A percentile compares a stretch with the other conserved stretches of the same genome.
These are phyloP conservation scores for Chaetothyriales sp. DNA, from an alignment of 2,329 filamentous ascomycete genomes.

Conservation along the genomic window DNA sequence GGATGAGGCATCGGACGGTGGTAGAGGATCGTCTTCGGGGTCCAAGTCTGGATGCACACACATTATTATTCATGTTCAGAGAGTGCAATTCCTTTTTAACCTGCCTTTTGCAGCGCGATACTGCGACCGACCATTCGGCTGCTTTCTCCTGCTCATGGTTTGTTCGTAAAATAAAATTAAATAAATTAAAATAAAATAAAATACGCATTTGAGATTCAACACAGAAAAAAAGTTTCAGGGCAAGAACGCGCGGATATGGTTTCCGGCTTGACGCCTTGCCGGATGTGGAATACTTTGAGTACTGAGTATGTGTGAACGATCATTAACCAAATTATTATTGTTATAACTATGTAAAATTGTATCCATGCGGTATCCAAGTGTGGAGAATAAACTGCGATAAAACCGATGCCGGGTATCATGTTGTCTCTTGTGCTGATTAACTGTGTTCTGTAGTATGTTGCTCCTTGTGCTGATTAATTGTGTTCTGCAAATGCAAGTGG, in stretches of 20 bases:
- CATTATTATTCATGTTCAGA: background rate
- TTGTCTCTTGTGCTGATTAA: background rate
- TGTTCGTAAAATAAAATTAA: background rate
- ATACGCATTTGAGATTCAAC: background rate
- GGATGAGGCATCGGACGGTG: slow-evolving; percentile 31
- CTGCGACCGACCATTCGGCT: background rate
- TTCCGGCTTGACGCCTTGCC: background rate
- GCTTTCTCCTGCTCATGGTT: background rate
- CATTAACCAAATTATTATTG: background rate
- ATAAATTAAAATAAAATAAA: too few relatives aligned
- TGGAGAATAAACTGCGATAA: background rate
- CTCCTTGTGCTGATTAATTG: background rate
- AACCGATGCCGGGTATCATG: background rate
- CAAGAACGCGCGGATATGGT: background rate
- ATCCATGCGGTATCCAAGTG: background rate
- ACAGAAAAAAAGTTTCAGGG: background rate
- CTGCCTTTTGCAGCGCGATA: background rate
- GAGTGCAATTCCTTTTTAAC: background rate
- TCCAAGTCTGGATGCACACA: slow-evolving; percentile 50
- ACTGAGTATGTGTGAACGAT: too few relatives aligned
- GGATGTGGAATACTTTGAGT: background rate
- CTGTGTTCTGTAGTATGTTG: background rate
- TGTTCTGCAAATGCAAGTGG: background rate
- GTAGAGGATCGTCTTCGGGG: slow-evolving; percentile 51
- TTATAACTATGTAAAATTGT: background rate